Evolutionary conservation across 2,329 filamentous ascomycete species (phyloP), one percentile per base, ranked within the genome.

Genomic region (Ilyonectria robusta): DNA sequence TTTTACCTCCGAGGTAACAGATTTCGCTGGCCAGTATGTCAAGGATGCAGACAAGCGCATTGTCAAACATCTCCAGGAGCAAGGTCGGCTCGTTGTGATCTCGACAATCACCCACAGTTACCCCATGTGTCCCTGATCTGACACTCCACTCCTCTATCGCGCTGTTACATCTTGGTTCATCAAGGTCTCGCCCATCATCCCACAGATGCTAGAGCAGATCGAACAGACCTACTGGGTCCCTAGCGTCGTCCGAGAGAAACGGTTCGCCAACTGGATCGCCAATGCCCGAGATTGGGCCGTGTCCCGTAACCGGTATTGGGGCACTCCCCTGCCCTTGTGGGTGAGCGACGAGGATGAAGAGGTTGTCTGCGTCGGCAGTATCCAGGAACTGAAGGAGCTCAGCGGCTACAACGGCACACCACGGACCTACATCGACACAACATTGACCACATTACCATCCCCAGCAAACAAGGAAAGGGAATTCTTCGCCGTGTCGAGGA

Each of bases 131-230:
- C 74, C 69, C 69, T 65, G 74, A 42, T 77, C 74, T n/a, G 70
- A 76, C 26, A 76, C 74, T 3, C 74, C 73, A 53, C 71, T 75
- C n/a, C 74, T 77, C 59, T 67, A 70, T 50, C 69, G 68, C 10
- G 74, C 73, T 46, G 70, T 76, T n/a, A 76, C 75, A 6, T 74
- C 75, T 2, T 77, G 76, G 75, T 77, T 77, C 42, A 72, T 77
- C 35, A 69, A 11, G 72, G 76, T 11, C 67, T 67, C 9, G 68
- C 75, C 51, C 68, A 68, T 37, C 44, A 74, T 31, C 70, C 71
- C 2, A 54, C 68, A 23, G 21, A 76, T 77, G 71, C 62, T 74
- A 10, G 46, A 68, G 6, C 74, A 72, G 47, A 66, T 77, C 37
- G 65, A 75, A n/a, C 67, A 61, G 47, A 75, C 73, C 9, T 72